Conservation (phyloP, 2,329 filamentous ascomycete genomes). For the Geosmithia morbida region DNA sequence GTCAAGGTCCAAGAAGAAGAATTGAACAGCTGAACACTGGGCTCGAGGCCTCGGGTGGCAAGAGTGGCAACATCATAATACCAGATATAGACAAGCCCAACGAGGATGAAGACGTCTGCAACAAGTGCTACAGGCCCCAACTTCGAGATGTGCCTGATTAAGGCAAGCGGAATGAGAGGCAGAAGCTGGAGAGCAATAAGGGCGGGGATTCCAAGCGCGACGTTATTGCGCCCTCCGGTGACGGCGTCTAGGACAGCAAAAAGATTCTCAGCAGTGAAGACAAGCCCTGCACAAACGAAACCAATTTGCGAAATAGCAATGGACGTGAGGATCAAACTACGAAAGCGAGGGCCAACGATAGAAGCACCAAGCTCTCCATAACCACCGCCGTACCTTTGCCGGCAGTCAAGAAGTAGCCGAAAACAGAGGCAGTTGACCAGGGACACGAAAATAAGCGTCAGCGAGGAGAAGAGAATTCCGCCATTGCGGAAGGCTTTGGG, state of each 20-base stretch:
- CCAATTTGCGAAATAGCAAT: constrained; percentile 64
- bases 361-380: constrained; percentile 61
- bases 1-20: constrained; percentile 54
- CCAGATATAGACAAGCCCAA: constrained; percentile 61
- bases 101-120: constrained; percentile 57
- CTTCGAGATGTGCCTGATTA: constrained; percentile 64
- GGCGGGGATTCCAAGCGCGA: constrained; percentile 33
- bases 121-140: constrained; percentile 54
- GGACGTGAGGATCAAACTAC: constrained; percentile 51
- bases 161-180: constrained; percentile 49
- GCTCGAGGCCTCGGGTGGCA: constrained; percentile 37
- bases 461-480: constrained; percentile 59
- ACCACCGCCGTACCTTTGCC: constrained; percentile 48
- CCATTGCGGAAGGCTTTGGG: constrained; percentile 70
- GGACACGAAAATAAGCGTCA: constrained; percentile 52
- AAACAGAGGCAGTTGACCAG: constrained; percentile 57
- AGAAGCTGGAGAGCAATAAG: constrained; percentile 54
- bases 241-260: constrained; percentile 53
- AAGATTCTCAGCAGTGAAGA: constrained; percentile 65
- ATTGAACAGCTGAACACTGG: constrained; percentile 55
- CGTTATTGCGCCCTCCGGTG: constrained; percentile 26
- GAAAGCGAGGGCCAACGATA: constrained; percentile 48
- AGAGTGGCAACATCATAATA: constrained; percentile 50
- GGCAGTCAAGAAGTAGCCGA: constrained; percentile 54
- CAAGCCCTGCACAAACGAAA: constrained; percentile 64